Evolutionary conservation across 1,139 yeast species (phyloP).

Genomic region (Komagataea norvegica): DNA sequence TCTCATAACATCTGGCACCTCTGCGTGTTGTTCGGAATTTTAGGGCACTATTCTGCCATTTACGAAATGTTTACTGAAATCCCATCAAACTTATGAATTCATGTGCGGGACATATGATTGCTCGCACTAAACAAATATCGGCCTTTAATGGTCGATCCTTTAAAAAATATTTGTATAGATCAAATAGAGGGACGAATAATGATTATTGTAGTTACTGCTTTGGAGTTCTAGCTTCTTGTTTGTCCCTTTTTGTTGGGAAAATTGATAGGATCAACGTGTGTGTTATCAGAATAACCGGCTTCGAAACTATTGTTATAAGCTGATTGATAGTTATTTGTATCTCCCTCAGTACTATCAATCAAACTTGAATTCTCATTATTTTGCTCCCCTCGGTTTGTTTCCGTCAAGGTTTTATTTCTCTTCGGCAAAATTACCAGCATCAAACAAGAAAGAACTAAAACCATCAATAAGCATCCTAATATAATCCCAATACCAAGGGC

Average conservation of each 20-base stretch:
- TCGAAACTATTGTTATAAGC: slow-evolving; percentile 9
- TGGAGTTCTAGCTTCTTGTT: too few relatives aligned
- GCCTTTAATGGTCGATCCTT: too few relatives aligned
- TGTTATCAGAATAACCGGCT: slow-evolving; percentile 15
- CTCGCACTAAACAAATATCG: too few relatives aligned
- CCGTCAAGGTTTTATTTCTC: slow-evolving; percentile 5
- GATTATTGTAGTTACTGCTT: too few relatives aligned
- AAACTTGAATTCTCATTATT: too few relatives aligned
- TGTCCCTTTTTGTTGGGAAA: slow-evolving; percentile 7
- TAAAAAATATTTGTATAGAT: too few relatives aligned
- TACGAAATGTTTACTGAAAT: slow-evolving; percentile 53
- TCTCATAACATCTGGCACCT: slow-evolving; percentile 95
- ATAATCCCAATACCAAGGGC: slow-evolving; percentile 65
- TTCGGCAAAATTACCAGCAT: slow-evolving; percentile 30
- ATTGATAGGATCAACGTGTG: slow-evolving; percentile 13
- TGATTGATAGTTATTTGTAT: background rate
- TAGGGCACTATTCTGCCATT: slow-evolving; percentile 79
- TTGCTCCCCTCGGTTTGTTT: too few relatives aligned
- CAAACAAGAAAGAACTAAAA: slow-evolving; percentile 33
- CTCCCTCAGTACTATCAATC: too few relatives aligned
- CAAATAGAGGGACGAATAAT: too few relatives aligned
- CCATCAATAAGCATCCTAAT: slow-evolving; percentile 45
- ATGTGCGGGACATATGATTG: too few relatives aligned
- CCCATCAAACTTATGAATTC: slow-evolving; percentile 13
- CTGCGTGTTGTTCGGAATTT: slow-evolving; percentile 80